Conservation (phyloP, 768 basidiomycete species). For the Trametes punicea region DNA sequence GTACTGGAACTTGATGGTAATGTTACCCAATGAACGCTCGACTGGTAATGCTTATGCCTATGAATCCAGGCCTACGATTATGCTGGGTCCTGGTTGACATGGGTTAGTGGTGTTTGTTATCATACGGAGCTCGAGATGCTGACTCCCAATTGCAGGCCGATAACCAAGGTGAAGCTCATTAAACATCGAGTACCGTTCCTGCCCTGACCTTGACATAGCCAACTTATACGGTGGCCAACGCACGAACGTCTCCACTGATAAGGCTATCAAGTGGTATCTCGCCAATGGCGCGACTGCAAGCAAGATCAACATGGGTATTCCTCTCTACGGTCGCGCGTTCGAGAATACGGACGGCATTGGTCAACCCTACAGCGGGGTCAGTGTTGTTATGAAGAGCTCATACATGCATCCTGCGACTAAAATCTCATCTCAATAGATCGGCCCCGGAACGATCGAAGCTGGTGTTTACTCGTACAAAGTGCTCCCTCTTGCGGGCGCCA, state of each 20-base stretch:
- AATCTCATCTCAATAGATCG: conserved; percentile 46
- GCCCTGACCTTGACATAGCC: conserved; percentile 31
- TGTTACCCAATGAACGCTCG: too few relatives aligned
- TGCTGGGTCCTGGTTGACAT: conserved; percentile 68
- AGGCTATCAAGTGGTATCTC: conserved; percentile 59
- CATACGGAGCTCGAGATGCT: background rate
- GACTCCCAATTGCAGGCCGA: conserved; percentile 33
- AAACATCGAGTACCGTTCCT: background rate
- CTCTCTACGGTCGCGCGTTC: conserved; percentile 78
- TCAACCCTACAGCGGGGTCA: conserved; percentile 61
- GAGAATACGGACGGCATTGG: conserved; percentile 68
- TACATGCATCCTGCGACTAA: background rate
- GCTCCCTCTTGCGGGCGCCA: conserved; percentile 51
- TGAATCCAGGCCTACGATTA: conserved; percentile 63
- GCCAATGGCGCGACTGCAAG: conserved; percentile 55
- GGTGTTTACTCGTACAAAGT: conserved; percentile 76
- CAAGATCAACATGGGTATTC: conserved; percentile 76
- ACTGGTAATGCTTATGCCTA: background rate
- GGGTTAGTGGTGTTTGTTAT: background rate
- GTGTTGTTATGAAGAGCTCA: conserved; percentile 11
- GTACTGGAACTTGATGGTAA: conserved; percentile 83
- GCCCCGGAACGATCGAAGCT: conserved; percentile 66
- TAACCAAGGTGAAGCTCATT: conserved; percentile 41
- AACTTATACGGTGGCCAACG: conserved; percentile 65
- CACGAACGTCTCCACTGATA: conserved; percentile 65